Base-by-base conservation (phyloP, 352 stramenopile genomes). In the Phytophthora megakarya region DNA sequence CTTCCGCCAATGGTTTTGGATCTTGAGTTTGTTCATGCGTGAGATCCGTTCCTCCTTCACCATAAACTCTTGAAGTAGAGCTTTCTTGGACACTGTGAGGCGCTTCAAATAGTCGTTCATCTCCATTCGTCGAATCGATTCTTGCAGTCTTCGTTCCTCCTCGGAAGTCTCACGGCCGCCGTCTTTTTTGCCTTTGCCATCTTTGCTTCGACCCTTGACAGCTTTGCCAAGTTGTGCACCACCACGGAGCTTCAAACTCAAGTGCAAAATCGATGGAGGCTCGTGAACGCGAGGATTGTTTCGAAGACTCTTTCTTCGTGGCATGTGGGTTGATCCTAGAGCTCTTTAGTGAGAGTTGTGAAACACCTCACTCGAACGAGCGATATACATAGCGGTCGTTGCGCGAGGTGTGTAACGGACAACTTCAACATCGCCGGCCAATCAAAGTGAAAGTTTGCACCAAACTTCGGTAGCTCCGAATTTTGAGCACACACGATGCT, bases 1-100 rank as follows among this genome's bases (percentile, higher is more conserved):
- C 70, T 97, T 97, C 46, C 93, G 84, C 93, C 93, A 98, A 61
- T 98, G 92, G 68, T 97, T 98, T 56, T 98, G 88, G 65, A 98
- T 97, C 63, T 98, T 98, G 46, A 96, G 76, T 55, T 87, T 89
- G 73, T 93, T 97, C 77, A 86, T 88, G 48, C 75, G 75, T 25
- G 76, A 94, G 44, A 89, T 83, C 45, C 73, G 79, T 25, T 87
- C 79, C 61, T 93, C 78, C 28, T 89, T 88, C 23, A 73, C 73
- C 74, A 92, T 83, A 50, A 94, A 89, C 57, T 96, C 84, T 16
- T 84, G 81, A 40, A 92, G 55, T 39, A 90, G 58, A 9, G 76
- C 67, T 59, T 94, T 92, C 72, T 92, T 94, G 47, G 86, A 89
- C 37, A 81, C 61, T 54, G 82, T 89, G 50, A 92, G 74, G 26